These are phyloP conservation scores for Eucalyptus brandiana DNA, from an alignment of 345 rosid species.

Conservation along the genomic window DNA sequence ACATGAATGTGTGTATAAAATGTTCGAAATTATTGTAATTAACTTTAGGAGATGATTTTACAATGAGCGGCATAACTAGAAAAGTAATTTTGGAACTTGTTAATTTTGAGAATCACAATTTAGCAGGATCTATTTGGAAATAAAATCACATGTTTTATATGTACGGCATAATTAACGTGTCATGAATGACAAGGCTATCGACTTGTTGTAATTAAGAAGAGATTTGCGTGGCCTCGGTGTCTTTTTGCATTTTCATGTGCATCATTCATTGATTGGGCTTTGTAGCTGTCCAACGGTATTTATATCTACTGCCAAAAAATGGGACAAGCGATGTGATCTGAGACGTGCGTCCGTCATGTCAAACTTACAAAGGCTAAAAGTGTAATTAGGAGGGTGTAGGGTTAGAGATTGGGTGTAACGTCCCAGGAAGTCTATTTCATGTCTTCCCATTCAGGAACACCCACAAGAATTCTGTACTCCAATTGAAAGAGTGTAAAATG, in stretches of 20 bases:
- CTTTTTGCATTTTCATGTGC: neutral
- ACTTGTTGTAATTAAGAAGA: neutral
- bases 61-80: neutral
- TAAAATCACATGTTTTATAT: neutral
- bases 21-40: neutral
- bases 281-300: neutral
- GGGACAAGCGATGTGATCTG: neutral
- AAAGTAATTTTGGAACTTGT: neutral
- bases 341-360: neutral
- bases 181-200: neutral
- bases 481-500: neutral
- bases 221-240: neutral
- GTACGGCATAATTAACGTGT: neutral
- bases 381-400: neutral
- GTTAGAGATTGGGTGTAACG: neutral
- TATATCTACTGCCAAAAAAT: neutral
- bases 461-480: neutral
- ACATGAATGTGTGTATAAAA: neutral
- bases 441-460: neutral
- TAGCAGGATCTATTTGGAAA: neutral
- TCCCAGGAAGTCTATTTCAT: neutral
- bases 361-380: neutral
- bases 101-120: neutral
- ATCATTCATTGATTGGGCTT: neutral
- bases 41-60: neutral